These are phyloP conservation scores for Bipolaris oryzae DNA, from an alignment of 2,329 filamentous ascomycete genomes.

Conservation along the genomic window DNA sequence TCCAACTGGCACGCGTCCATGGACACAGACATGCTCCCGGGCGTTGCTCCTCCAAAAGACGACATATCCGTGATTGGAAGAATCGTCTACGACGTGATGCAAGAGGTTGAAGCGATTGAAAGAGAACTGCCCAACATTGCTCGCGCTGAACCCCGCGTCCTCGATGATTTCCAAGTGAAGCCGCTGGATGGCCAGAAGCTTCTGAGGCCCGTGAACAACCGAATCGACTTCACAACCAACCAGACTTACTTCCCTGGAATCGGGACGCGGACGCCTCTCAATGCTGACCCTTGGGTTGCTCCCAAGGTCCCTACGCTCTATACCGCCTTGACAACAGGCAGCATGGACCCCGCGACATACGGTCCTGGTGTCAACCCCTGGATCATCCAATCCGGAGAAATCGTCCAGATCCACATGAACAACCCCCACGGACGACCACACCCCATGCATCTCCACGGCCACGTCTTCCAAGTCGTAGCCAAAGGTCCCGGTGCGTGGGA, in stretches of 20 bases:
- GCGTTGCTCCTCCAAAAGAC: slow-evolving; percentile 26
- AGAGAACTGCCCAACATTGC: slow-evolving; percentile 57
- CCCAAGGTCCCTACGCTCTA: slow-evolving; percentile 81
- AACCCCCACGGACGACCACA: slow-evolving; percentile 36
- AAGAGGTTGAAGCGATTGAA: background rate
- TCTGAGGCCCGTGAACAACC: slow-evolving; percentile 64
- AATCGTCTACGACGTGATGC: slow-evolving; percentile 19
- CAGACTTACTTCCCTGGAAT: slow-evolving; percentile 66
- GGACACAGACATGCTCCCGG: slow-evolving; percentile 60
- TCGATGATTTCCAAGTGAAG: slow-evolving; percentile 74
- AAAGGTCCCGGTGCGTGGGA: slow-evolving; percentile 40
- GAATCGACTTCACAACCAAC: slow-evolving; percentile 63
- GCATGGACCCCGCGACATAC: slow-evolving; percentile 50
- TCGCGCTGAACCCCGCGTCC: slow-evolving; percentile 57
- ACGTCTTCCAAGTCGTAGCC: slow-evolving; percentile 62
- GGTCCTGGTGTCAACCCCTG: slow-evolving; percentile 37
- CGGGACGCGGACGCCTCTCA: slow-evolving; percentile 55
- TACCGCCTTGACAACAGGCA: slow-evolving; percentile 67
- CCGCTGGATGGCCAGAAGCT: slow-evolving; percentile 69
- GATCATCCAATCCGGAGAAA: slow-evolving; percentile 38
- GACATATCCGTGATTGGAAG: slow-evolving; percentile 25
- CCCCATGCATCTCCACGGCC: slow-evolving; percentile 53
- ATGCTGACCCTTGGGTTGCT: slow-evolving; percentile 71
- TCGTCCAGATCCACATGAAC: slow-evolving; percentile 51
- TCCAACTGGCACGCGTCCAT: slow-evolving; percentile 64